Base-by-base conservation (phyloP, 2,329 filamentous ascomycete species). In the Rutstroemia sydowiana region DNA sequence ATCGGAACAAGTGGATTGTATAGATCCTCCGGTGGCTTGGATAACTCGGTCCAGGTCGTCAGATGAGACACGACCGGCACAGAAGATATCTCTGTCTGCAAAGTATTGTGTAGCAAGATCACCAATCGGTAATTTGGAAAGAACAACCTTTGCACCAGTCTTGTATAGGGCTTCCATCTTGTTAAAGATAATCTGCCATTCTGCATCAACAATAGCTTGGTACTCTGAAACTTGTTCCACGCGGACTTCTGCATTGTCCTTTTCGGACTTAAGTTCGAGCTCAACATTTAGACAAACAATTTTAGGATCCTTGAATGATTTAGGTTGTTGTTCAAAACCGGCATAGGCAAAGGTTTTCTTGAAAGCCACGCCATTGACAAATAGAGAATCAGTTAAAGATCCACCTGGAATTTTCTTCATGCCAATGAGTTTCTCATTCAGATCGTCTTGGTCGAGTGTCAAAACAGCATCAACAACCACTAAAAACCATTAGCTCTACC, bases 291-390 rank as follows among this genome's bases (percentile, higher is more conserved):
- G 75, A 72, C 92, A 97, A 56, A 96, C 88, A 62, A 98, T 95
- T 77, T 95, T 95, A 56, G 93, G 93, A 72, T 95, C 82, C 68
- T 79, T 83, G 77, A 98, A 97, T 7, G 81, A 84, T 74, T 98
- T 98, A 60, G 93, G 93, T 74, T 98, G 93, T 74, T 98, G 93
- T 74, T 98, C 93, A 73, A 98, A 98, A 67, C 93, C 93, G 63
- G 93, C 93, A 68, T 98, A 98, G 47, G 92, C 91, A 71, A 98
- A 98, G 5, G 93, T 98, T 82, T 98, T 98, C 78, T 97, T 97
- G 79, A 98, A 98, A 32, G 93, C 92, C 57, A 98, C 93, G 67
- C 93, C 93, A 70, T 97, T 93, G 67, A 98, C 87, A 71, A 97
- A 97, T 37, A 95, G 81, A 2, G 92, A 96, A 58, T 97, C 93